Percentiles rank a stretch among this genome's conserved stretches.
These are phyloP conservation scores for Rutstroemia sp. DNA, from an alignment of 2,329 filamentous ascomycete species.

Conservation along the genomic window DNA sequence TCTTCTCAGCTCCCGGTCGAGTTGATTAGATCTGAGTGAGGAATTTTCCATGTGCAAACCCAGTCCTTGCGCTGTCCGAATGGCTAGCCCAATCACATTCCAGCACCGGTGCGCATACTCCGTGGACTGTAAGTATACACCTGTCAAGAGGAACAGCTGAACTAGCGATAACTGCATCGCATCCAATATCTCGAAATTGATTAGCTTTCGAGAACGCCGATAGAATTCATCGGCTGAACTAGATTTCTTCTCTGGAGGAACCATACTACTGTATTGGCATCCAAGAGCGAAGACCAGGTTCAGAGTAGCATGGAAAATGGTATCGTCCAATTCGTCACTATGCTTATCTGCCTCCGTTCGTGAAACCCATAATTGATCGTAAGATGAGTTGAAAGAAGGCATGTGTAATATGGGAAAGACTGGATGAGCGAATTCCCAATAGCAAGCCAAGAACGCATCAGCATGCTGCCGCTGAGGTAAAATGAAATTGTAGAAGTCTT, in stretches of 20 bases:
- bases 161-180: constrained; percentile 22
- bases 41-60: constrained; percentile 21
- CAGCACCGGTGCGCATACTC: constrained; percentile 28
- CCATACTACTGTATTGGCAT: constrained; percentile 19
- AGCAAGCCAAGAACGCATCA: constrained; percentile 17
- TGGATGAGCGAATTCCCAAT: constrained; percentile 19
- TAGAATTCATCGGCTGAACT: constrained; percentile 24
- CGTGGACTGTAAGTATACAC: constrained; percentile 27
- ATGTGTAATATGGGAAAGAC: constrained; percentile 19
- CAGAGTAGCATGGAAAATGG: constrained; percentile 20
- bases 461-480: constrained; percentile 16
- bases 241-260: constrained; percentile 7
- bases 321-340: constrained; percentile 6
- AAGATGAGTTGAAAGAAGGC: constrained; percentile 9
- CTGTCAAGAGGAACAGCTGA: constrained; percentile 27
- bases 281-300: constrained; percentile 29
- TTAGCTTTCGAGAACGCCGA: constrained; percentile 20
- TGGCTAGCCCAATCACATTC: constrained; percentile 26
- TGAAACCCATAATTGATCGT: constrained; percentile 14
- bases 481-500: constrained; percentile 10
- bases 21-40: constrained; percentile 13
- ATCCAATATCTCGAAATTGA: constrained; percentile 26
- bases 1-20: constrained; percentile 26
- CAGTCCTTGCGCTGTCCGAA: constrained; percentile 27
- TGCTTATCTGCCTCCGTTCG: background rate